Conservation (phyloP, 1,284 basidiomycete genomes). For the Pascua guehoae region DNA sequence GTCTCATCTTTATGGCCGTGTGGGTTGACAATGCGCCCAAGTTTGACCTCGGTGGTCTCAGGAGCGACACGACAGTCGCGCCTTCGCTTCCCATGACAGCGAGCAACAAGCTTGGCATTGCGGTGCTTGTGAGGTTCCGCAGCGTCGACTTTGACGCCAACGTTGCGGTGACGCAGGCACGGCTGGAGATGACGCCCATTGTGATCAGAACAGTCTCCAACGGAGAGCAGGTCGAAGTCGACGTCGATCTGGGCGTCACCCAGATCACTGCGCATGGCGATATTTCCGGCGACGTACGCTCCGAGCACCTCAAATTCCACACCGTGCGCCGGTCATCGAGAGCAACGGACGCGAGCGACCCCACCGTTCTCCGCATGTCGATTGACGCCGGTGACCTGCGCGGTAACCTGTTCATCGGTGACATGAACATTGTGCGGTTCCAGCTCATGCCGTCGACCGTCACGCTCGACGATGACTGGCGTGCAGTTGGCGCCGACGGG, state of each 20-base stretch:
- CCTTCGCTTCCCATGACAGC: not conserved
- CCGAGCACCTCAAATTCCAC: conserved; percentile 70
- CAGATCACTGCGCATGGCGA: conserved; percentile 66
- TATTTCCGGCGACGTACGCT: conserved; percentile 64
- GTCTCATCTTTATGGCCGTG: conserved; percentile 41
- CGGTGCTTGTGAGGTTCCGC: conserved; percentile 64
- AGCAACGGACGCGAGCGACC: conserved; percentile 32
- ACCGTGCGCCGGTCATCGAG: conserved; percentile 60
- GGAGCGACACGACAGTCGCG: conserved; percentile 4
- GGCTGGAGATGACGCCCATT: conserved; percentile 61
- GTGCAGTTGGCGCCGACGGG: conserved; percentile 52
- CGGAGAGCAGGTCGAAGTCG: conserved; percentile 50
- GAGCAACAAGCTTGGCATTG: conserved; percentile 24
- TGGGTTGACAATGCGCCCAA: conserved; percentile 43
- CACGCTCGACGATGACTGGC: conserved; percentile 79
- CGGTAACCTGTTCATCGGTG: conserved; percentile 68
- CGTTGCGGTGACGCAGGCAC: conserved; percentile 58
- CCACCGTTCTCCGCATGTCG: conserved; percentile 65
- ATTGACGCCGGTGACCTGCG: conserved; percentile 71
- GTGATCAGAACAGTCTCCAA: conserved; percentile 37
- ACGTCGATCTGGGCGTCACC: conserved; percentile 63
- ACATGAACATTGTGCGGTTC: conserved; percentile 70
- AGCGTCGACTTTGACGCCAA: conserved; percentile 69
- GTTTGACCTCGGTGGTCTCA: conserved; percentile 17
- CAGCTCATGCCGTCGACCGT: conserved; percentile 75